phyloP scores from a whole-genome alignment of 345 rosid genomes.

The Salix arbutifolia region DNA sequence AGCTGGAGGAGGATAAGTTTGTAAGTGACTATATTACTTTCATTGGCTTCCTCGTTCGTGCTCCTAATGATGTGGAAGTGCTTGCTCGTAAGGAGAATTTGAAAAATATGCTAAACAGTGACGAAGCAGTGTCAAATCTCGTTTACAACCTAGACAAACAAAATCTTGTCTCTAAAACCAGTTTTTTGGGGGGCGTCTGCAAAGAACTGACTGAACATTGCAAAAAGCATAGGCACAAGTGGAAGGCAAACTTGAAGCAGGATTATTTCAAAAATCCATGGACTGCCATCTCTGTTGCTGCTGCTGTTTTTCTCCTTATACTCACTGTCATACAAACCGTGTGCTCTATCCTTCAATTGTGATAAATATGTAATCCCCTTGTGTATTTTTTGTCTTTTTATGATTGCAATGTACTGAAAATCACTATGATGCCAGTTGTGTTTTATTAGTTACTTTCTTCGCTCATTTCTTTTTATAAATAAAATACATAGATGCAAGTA shows the following conservation, averaged over 20 bases:
- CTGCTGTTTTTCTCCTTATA: background rate
- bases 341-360: constrained; percentile 5
- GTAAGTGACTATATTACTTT: background rate
- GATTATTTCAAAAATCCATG: constrained; percentile 23
- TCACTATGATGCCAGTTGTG: no score
- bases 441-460: no score
- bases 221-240: constrained; percentile 1
- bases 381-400: no score
- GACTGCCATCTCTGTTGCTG: constrained; percentile 9
- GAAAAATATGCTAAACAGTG: background rate
- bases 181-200: no score
- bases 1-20: accelerated
- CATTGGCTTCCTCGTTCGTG: background rate
- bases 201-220: no score
- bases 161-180: background rate
- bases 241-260: constrained; percentile 14
- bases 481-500: no score
- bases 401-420: no score
- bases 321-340: constrained; percentile 10
- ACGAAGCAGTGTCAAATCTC: background rate
- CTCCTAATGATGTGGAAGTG: constrained; percentile 5
- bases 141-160: no score
- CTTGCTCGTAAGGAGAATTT: constrained; percentile 2
- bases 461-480: no score
- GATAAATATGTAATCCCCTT: no score